These are phyloP conservation scores for Auxenochlorella pyrenoidosa DNA, from an alignment of 139 green algal genomes.

Conservation along the genomic window DNA sequence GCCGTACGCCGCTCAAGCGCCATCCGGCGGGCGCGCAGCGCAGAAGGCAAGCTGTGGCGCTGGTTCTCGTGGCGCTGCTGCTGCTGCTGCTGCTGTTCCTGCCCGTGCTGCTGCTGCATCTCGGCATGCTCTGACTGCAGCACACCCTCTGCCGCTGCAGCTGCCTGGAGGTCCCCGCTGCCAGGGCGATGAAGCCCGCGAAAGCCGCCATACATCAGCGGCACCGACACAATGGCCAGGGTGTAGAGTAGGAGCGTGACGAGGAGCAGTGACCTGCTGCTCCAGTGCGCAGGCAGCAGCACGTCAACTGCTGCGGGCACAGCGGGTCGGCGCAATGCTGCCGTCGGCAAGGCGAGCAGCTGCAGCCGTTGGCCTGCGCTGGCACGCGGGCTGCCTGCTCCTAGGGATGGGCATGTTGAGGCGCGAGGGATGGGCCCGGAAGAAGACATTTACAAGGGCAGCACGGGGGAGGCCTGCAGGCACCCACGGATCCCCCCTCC, in stretches of 20 bases:
- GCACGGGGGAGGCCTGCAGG: no score
- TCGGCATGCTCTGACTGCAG: neutral
- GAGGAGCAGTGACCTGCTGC: neutral
- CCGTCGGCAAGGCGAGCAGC: no score
- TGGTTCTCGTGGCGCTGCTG: no score
- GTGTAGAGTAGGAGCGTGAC: neutral
- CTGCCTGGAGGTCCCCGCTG: neutral
- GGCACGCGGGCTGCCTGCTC: no score
- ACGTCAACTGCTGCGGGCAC: neutral
- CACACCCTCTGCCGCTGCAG: neutral
- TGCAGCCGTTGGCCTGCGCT: no score
- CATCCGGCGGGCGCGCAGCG: neutral
- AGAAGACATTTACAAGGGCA: no score
- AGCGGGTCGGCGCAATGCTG: neutral
- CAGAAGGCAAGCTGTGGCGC: neutral
- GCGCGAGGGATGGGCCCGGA: no score
- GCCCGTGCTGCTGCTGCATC: neutral
- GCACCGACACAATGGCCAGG: neutral
- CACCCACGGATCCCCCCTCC: no score
- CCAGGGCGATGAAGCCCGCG: no score
- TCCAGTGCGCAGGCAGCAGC: neutral
- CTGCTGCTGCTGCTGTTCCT: no score
- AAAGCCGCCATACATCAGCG: neutral
- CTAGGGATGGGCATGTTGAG: no score
- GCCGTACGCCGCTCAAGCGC: neutral